Evolutionary conservation across 2,329 filamentous ascomycete species (phyloP), one percentile per base, ranked within the genome.

Genomic region (Penicillium vulpinum): DNA sequence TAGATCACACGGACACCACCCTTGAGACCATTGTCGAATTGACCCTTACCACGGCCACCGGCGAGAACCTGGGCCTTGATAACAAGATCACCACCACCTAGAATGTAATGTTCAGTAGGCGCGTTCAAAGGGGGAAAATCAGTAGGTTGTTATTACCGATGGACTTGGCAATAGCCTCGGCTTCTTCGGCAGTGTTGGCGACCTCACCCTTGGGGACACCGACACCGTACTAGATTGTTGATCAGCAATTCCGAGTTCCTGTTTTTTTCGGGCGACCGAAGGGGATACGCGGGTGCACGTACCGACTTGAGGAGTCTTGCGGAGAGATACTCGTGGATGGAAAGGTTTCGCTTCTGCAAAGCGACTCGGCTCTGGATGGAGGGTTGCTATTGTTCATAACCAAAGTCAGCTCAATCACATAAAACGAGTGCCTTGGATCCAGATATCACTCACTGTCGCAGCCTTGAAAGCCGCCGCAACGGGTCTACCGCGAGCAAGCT

Each of bases 21-120:
- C 85, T 99, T 99, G 76, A 99, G 88, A 71, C 94, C 94, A 80
- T 97, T 97, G 82, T 96, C 92, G 75, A 99, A 99, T 70, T 87
- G 88, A 69, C 94, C 94, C 85, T 99, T 99, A 80, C 94, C 94
- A 83, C 94, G 90, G 65, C 94, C 94, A 80, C 94, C 94, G 62
- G 94, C 94, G 62, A 99, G 89, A 60, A 99, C 94, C 83, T 99
- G 94, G 62, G 94, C 94, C 86, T 99, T 99, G 85, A 99, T 97
- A 69, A 99, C 94, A 87, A 97, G 93, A 78, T 99, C 94, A 75
- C 96, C 93, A 70, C 85, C 85, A 67, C 85, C 89, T 82, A 57
- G 21, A 11, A 58, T 22, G 10, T 54, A 48, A 26, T 51, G 54
- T 63, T 67, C 62, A 68, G 67, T 56, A 54, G 51, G 29, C 38